Percentiles rank a stretch among this genome's conserved stretches.
These are phyloP conservation scores for Crotalaria pallida DNA, from an alignment of 306 rosid species.

Conservation along the genomic window DNA sequence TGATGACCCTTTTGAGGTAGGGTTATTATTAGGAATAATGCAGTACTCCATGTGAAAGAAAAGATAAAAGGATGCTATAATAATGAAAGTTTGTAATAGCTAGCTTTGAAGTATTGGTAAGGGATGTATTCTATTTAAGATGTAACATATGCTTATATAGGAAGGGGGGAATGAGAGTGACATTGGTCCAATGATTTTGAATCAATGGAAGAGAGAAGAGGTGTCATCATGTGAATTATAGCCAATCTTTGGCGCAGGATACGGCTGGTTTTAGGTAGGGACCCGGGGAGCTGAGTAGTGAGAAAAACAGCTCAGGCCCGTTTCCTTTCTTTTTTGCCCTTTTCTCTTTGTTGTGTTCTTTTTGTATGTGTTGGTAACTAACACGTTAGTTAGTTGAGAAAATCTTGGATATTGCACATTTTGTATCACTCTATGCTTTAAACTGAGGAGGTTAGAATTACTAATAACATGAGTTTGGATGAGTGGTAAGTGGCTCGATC, in stretches of 20 bases:
- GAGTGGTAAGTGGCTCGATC: no score
- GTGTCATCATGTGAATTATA: conserved; percentile 57
- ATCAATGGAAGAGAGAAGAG: conserved; percentile 18
- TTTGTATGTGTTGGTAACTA: conserved; percentile 13
- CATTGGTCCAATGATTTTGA: conserved; percentile 23
- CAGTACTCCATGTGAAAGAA: conserved; percentile 44
- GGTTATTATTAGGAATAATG: neutral
- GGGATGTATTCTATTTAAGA: neutral
- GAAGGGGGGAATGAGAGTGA: conserved; percentile 3
- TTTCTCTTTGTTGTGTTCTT: conserved; percentile 18
- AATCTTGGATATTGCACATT: no score
- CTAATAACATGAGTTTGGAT: no score
- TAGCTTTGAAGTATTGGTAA: neutral
- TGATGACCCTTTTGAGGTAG: conserved; percentile 28
- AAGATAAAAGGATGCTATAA: neutral
- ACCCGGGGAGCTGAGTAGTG: conserved; percentile 7
- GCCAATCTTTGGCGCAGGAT: conserved; percentile 81
- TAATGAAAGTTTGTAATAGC: neutral
- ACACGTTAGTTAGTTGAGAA: no score
- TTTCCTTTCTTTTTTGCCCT: conserved; percentile 2
- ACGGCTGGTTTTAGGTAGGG: conserved; percentile 62
- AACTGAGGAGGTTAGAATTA: no score
- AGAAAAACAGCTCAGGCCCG: neutral
- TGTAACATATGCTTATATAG: conserved; percentile 18
- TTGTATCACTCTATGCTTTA: no score